These are phyloP conservation scores for Penicillium rolfsii DNA, from an alignment of 2,329 filamentous ascomycete species.

Conservation along the genomic window DNA sequence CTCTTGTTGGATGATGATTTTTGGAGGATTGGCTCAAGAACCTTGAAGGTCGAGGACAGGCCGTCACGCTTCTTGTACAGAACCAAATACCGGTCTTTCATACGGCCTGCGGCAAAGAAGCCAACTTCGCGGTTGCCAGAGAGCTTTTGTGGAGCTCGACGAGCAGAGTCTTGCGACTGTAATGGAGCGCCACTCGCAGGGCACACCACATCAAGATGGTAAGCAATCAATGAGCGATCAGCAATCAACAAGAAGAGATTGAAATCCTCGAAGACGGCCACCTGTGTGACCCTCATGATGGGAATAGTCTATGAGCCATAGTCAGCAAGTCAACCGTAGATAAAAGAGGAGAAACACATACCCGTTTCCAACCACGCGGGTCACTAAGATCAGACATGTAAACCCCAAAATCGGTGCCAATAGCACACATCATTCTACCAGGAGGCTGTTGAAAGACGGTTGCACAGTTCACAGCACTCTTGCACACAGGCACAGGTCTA, in stretches of 20 bases:
- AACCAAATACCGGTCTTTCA: constrained; percentile 94
- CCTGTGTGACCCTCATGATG: constrained; percentile 79
- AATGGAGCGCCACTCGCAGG: constrained; percentile 52
- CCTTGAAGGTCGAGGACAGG: constrained; percentile 89
- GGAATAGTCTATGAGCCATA: constrained; percentile 67
- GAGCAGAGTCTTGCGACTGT: constrained; percentile 69
- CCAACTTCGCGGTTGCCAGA: constrained; percentile 86
- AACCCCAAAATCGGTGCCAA: constrained; percentile 93
- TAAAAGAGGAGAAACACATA: constrained; percentile 52
- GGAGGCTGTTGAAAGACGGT: constrained; percentile 81
- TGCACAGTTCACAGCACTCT: constrained; percentile 87
- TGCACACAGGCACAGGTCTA: constrained; percentile 75
- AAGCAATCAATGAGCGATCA: constrained; percentile 88
- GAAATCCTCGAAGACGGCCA: constrained; percentile 94
- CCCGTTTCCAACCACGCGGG: constrained; percentile 86
- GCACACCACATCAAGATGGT: constrained; percentile 84
- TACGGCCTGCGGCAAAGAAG: constrained; percentile 92
- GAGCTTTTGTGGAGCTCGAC: constrained; percentile 88
- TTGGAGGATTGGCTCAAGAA: constrained; percentile 92
- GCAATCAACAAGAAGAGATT: constrained; percentile 88
- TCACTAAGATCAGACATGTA: constrained; percentile 87
- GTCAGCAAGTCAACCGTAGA: constrained; percentile 33
- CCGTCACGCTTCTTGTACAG: constrained; percentile 98
- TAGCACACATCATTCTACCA: constrained; percentile 84
- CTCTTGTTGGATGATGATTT: constrained; percentile 84